These are phyloP conservation scores for Euphorbia tirucalli DNA, from an alignment of 345 rosid species.

Conservation along the genomic window DNA sequence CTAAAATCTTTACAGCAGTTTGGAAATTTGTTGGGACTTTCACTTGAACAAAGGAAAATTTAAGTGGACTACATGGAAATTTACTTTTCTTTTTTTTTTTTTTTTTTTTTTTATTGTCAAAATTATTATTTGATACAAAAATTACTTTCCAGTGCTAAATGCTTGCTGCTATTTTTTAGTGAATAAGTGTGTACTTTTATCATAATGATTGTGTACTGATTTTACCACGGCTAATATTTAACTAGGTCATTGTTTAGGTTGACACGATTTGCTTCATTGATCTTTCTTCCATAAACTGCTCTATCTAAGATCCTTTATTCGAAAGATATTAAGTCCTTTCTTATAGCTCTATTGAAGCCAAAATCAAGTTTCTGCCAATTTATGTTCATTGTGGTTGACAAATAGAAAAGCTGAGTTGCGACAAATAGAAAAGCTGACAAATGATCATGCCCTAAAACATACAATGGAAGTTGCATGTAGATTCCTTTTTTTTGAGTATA, in stretches of 20 bases:
- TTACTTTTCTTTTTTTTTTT: not conserved
- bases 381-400: not conserved
- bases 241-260: not conserved
- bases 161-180: not conserved
- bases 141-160: not conserved
- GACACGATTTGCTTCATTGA: not conserved
- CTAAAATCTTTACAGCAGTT: not conserved
- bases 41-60: not conserved
- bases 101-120: no score
- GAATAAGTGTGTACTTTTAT: no score
- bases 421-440: no score
- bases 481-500: not conserved
- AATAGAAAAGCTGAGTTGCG: not conserved
- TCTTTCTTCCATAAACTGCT: not conserved
- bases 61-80: not conserved
- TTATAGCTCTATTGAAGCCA: not conserved
- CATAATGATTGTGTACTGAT: not conserved
- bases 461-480: not conserved
- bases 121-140: not conserved
- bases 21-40: no score
- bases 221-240: not conserved
- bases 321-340: not conserved
- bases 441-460: not conserved
- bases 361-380: not conserved
- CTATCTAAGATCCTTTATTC: not conserved